Conservation (phyloP, 2,329 filamentous ascomycete species). For the Fusarium penzigii region DNA sequence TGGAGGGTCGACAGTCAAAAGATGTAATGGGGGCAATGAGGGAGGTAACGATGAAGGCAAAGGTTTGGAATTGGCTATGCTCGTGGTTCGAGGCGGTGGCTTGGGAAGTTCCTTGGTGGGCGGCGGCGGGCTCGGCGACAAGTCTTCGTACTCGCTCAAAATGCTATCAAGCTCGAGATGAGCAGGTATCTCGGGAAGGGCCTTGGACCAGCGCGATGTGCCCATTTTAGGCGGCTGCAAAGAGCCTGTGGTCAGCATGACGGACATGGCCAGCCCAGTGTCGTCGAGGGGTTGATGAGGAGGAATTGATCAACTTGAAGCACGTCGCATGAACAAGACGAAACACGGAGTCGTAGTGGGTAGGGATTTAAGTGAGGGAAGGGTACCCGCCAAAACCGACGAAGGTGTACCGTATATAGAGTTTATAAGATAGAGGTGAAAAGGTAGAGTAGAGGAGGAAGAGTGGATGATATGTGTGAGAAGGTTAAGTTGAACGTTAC, state of each 20-base stretch:
- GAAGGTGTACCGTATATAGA: no score
- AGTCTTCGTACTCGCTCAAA: slow-evolving; percentile 16
- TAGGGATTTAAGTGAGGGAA: not conserved
- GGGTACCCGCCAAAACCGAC: not conserved
- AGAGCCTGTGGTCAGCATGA: slow-evolving; percentile 25
- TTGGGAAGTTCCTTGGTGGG: slow-evolving; percentile 26
- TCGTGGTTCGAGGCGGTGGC: slow-evolving; percentile 27
- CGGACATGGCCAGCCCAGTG: slow-evolving; percentile 21
- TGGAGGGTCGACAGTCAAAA: slow-evolving; percentile 22
- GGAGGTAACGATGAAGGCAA: slow-evolving; percentile 9
- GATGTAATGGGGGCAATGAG: slow-evolving; percentile 26
- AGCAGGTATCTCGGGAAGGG: slow-evolving; percentile 52
- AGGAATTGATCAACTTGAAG: slow-evolving; percentile 22
- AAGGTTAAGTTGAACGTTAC: no score
- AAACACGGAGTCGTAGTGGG: slow-evolving; percentile 25
- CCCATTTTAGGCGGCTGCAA: slow-evolving; percentile 38
- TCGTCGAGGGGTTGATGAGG: slow-evolving; percentile 8
- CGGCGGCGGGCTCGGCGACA: slow-evolving; percentile 19
- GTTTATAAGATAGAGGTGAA: no score
- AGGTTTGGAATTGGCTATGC: slow-evolving; percentile 25
- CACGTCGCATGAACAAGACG: slow-evolving; percentile 23
- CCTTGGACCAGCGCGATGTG: slow-evolving; percentile 60
- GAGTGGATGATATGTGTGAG: no score
- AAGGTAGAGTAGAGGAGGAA: no score
- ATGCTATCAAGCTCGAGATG: slow-evolving; percentile 20